Conservation (phyloP, 1,284 basidiomycete genomes). For the Malassezia psittaci region DNA sequence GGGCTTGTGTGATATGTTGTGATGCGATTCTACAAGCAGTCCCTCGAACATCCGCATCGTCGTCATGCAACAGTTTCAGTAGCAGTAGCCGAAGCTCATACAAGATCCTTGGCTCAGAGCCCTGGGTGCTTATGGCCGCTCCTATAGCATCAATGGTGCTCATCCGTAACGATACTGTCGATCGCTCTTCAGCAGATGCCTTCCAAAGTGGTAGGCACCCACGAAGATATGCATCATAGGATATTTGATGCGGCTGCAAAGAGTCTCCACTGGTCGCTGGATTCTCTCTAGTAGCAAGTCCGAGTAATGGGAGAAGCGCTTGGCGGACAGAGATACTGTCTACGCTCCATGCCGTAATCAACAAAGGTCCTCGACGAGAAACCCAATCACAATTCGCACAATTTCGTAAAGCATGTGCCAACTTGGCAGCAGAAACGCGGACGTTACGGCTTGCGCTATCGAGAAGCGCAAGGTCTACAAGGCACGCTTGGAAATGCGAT, state of each 20-base stretch:
- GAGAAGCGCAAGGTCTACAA: not conserved
- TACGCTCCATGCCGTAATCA: slow-evolving; percentile 5
- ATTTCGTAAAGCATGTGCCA: not conserved
- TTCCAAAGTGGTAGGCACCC: slow-evolving; percentile 9
- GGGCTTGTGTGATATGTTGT: not conserved
- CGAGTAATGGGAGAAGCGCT: slow-evolving; percentile 24
- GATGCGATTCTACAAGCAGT: slow-evolving; percentile 3
- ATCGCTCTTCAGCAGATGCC: not conserved
- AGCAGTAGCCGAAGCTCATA: not conserved
- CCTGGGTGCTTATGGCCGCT: not conserved
- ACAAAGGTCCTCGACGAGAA: not conserved
- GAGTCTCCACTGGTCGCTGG: not conserved
- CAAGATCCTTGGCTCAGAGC: no score
- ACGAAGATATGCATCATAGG: not conserved
- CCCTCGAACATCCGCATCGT: slow-evolving; percentile 12
- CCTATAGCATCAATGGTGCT: slow-evolving; percentile 7
- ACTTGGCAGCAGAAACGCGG: slow-evolving; percentile 2
- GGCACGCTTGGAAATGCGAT: not conserved
- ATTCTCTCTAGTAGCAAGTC: not conserved
- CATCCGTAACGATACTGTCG: slow-evolving; percentile 1
- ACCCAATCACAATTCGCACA: no score
- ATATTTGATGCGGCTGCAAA: not conserved
- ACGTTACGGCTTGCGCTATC: not conserved
- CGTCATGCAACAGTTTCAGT: slow-evolving; percentile 10
- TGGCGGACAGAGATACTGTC: slow-evolving; percentile 23